Conservation (phyloP, 352 stramenopile genomes). For the Elongisporangium senticosum region DNA sequence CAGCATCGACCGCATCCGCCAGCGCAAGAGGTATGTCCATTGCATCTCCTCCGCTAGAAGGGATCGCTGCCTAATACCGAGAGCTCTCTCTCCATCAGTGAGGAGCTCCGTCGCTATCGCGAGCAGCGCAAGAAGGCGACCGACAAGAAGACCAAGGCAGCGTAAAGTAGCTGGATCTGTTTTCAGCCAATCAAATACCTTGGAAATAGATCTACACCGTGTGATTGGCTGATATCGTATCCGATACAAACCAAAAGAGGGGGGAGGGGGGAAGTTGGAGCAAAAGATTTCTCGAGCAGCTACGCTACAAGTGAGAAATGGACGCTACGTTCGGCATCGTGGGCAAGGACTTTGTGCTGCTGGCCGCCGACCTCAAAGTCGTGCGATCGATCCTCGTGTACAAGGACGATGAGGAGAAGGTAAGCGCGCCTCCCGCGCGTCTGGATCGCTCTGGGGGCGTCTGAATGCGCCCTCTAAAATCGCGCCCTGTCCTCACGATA, state of each 20-base stretch:
- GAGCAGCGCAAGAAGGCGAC: conserved; percentile 47
- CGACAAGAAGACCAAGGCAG: conserved; percentile 42
- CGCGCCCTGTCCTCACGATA: background rate
- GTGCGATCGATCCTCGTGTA: conserved; percentile 90
- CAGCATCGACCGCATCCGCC: conserved; percentile 60
- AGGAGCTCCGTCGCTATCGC: conserved; percentile 64
- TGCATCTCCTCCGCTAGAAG: background rate
- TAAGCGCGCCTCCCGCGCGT: conserved; percentile 23
- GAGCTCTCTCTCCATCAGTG: conserved; percentile 13
- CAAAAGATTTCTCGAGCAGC: background rate
- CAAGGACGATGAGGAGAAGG: conserved; percentile 92
- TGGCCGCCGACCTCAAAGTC: conserved; percentile 88
- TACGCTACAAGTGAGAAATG: conserved; percentile 27
- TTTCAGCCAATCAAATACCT: background rate
- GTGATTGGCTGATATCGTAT: conserved; percentile 4
- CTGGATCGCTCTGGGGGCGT: background rate
- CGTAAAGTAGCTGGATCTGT: conserved; percentile 6
- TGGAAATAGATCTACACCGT: background rate
- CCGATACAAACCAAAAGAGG: background rate
- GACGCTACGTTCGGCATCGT: conserved; percentile 88
- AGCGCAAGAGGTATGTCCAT: conserved; percentile 48
- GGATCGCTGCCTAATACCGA: background rate
- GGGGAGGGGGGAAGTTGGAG: background rate
- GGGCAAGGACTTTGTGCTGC: conserved; percentile 89
- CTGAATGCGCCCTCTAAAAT: background rate